Base-by-base conservation (phyloP, 805 yeast genomes). In the Cyberlindnera meyerae region DNA sequence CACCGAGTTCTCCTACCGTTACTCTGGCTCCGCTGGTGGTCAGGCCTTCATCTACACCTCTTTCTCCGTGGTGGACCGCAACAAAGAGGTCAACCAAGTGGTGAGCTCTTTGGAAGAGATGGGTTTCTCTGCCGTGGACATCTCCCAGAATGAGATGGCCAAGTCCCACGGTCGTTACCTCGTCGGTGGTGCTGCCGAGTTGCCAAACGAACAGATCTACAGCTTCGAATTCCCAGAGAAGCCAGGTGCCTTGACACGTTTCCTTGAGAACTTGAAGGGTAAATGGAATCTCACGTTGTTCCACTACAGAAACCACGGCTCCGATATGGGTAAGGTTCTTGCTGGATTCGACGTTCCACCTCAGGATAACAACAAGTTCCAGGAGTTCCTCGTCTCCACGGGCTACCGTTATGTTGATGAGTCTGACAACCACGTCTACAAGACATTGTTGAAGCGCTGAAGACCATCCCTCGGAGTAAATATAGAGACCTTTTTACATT, bases 291-390 rank as follows among this genome's bases (percentile, higher is more conserved):
- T 93, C 44, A 83, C 97, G 1, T 64, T 93, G 52, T 93, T 93
- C 79, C 96, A 93, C 61, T 93, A 93, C 63, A 79, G 99, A 70
- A 88, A 93, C 65, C 95, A 88, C 51, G 99, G 99, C 27, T 80
- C 90, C 34, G 99, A 93, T 57, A 73, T 93, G 31, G 97, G 95
- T 31, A 87, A 87, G 60, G 86, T 93, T 1, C 69, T 93, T 43
- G 90, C 95, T 29, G 99, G 96, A 27, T 73, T 94, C 39, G 79
- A 79, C 34, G 87, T 89, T 18, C 96, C 97, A 3, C 73, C 75
- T 27, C 70, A 77, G 21, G 83, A 79, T 36, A 71, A 73, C 36
- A 72, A 61, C 18, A 79, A 76, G 15, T 80, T 90, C 57, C 77
- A 79, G 48, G 62, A 65, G 17, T 86, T 87, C 58, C 68, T 93